phyloP scores from a whole-genome alignment of 2,329 filamentous ascomycete genomes.

The Nothophoma quercina region DNA sequence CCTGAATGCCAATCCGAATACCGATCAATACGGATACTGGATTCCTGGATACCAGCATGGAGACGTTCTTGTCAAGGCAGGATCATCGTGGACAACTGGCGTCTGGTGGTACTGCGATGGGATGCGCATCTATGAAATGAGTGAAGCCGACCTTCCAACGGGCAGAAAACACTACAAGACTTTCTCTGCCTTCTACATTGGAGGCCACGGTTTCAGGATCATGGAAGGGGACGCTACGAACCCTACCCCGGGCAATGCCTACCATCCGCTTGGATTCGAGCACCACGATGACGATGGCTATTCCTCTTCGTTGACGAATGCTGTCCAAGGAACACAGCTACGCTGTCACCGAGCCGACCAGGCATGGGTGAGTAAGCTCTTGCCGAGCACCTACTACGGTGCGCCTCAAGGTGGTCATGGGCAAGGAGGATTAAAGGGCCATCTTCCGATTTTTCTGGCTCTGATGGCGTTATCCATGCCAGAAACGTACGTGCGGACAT shows the following conservation, averaged over 20 bases:
- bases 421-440: conserved; percentile 38
- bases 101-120: conserved; percentile 5
- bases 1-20: not conserved
- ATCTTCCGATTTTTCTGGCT: conserved; percentile 44
- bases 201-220: conserved; percentile 33
- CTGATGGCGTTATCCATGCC: conserved; percentile 38
- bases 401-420: not conserved
- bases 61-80: no score
- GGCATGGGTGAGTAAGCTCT: conserved; percentile 28
- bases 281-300: conserved; percentile 19
- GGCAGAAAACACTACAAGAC: conserved; percentile 12
- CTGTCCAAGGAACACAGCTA: conserved; percentile 18
- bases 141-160: not conserved
- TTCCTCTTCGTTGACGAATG: conserved; percentile 38
- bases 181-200: conserved; percentile 31
- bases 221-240: conserved; percentile 25
- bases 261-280: conserved; percentile 35
- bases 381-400: conserved; percentile 39
- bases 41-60: conserved; percentile 17
- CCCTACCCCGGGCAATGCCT: conserved; percentile 13
- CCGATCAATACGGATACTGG: conserved; percentile 25
- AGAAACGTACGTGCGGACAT: conserved; percentile 7
- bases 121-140: not conserved
- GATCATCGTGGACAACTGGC: no score
- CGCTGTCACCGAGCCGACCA: conserved; percentile 18